Base-by-base conservation (phyloP, 371 early-diverging fungal genomes). In the Zychaea mexicana region DNA sequence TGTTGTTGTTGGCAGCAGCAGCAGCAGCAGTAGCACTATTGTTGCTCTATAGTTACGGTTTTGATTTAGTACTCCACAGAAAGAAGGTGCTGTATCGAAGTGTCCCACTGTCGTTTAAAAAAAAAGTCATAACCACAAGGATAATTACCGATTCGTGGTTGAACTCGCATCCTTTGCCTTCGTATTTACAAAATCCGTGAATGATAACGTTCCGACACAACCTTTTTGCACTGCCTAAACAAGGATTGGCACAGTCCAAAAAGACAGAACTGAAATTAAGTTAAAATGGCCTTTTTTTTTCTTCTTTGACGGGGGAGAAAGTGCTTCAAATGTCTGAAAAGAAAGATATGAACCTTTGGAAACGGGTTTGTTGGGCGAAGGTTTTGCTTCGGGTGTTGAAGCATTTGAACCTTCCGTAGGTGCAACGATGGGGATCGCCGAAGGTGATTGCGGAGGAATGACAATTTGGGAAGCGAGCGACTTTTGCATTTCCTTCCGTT, bases 121-220 rank as follows among this genome's bases (percentile, higher is more conserved):
- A 54, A 49, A 58, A 19, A 46, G 2, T 3, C 36, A 26, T 27
- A 46, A 57, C 24, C 53, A 39, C 19, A 2, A 36, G 61, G 26
- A 39, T 17, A 71, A 78, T 60, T 80, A 88, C 90, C 58, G 71
- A 70, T 52, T 91, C 90, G 65, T 95, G 95, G 61, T 89, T 90
- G 74, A 92, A 95, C 76, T 90, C 90, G 76, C 95, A 95, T 2
- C 95, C 94, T 65, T 88, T 89, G 63, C 85, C 83, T 80, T 94
- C 90, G 62, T 76, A 91, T 74, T 92, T 92, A 83, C 95, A 95
- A 68, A 84, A 90, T 5, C 95, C 95, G 72, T 92, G 91, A 65
- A 92, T 92, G 66, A 92, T 88, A 39, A 94, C 82, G 71, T 94
- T 92, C 54, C 92, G 83, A 71, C 93, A 94, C 28, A 82, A 72